Base-by-base conservation (phyloP, 2,329 filamentous ascomycete species). In the Cladosporium sp. region DNA sequence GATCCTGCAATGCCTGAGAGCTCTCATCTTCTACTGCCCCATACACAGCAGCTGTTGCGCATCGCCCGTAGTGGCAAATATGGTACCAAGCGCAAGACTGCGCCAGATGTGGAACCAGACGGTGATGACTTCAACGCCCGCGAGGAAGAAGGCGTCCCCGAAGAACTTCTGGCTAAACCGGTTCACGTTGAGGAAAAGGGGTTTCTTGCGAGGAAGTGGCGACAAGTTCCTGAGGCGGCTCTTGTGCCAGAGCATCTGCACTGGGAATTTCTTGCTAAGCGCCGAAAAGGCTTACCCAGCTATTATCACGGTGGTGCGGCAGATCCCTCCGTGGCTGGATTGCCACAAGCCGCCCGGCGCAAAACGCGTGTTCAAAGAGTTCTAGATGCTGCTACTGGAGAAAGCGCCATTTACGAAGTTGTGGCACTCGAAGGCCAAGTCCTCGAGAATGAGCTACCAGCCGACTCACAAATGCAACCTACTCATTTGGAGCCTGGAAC, bases 1-100 rank as follows among this genome's bases (percentile, higher is more conserved):
- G 92, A 96, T 70, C 82, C 91, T 17, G 87, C 90, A 45, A 93
- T 97, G 90, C 93, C 93, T 39, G 89, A 89, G 67, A 93, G 96
- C 71, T 89, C 85, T 30, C 83, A 88, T 59, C 80, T 96, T 34
- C 79, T 97, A 9, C 84, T 89, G 0, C 83, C 87, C 1, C 88
- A 92, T 71, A 93, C 88, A 55, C 89, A 94, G 68, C 89, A 92
- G 64, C 81, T 97, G 5, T 80, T 97, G 14, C 87, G 89, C 59
- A 88, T 89, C 38, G 90, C 91, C 50, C 84, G 92, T 60, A 90
- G 69, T 90, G 12, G 91, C 89, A 70, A 67, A 63, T 65, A 70
- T 8, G 70, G 70, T 50, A 68, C 65, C 67, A 92, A 95, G 72
- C 84, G 88, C 15, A 85, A 86, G 34, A 80, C 82, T 12, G 83